Percentiles rank a stretch among this genome's conserved stretches.
These are phyloP conservation scores for Apiospora marii DNA, from an alignment of 2,329 filamentous ascomycete genomes.

Conservation along the genomic window DNA sequence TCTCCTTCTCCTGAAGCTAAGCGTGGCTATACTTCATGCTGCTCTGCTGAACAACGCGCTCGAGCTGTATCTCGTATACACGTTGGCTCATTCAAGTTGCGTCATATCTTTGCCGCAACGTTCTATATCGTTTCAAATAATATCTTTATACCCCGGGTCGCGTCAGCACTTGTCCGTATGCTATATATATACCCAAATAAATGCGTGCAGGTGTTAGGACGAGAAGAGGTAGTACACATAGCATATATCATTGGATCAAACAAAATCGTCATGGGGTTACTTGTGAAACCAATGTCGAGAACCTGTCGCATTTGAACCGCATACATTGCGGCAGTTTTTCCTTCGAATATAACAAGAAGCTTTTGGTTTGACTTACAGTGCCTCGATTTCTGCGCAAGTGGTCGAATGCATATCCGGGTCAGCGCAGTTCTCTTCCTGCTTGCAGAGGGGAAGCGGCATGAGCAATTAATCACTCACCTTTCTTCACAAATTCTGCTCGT, in stretches of 20 bases:
- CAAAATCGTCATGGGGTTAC: not conserved
- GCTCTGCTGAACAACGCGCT: not conserved
- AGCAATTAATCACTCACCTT: conserved; percentile 64
- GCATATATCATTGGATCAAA: not conserved
- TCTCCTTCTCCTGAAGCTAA: not conserved
- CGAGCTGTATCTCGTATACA: not conserved
- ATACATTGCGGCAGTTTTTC: too few species aligned
- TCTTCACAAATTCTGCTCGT: conserved; percentile 87
- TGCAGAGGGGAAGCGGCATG: not conserved
- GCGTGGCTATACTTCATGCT: not conserved
- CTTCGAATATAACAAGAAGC: not conserved
- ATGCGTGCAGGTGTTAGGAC: not conserved
- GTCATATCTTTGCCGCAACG: conserved; percentile 82
- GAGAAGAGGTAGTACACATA: not conserved
- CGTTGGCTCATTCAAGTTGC: conserved; percentile 34
- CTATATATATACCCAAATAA: conserved; percentile 28
- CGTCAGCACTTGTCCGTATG: conserved; percentile 29
- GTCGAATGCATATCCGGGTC: not conserved
- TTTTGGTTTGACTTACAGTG: conserved; percentile 70
- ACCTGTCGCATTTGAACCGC: not conserved
- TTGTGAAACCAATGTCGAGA: not conserved
- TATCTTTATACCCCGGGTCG: conserved; percentile 64
- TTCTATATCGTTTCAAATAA: conserved; percentile 90
- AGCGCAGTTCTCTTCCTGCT: not conserved
- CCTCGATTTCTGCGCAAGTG: conserved; percentile 77